Base-by-base conservation (phyloP, 352 stramenopile genomes). In the Globisporangium spinosum region DNA sequence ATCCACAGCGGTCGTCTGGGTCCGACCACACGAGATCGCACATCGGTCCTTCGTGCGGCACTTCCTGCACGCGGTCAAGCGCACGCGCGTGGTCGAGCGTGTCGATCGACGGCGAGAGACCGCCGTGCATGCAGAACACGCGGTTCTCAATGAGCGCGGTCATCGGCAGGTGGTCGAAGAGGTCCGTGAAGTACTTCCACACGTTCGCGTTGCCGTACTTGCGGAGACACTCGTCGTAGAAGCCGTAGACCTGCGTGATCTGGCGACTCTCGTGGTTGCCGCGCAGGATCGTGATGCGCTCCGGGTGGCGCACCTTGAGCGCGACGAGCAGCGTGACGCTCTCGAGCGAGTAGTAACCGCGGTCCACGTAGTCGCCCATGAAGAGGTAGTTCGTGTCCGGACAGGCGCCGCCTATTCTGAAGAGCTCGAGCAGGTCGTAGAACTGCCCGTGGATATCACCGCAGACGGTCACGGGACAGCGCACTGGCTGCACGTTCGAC, bases 371-470 rank as follows among this genome's bases (percentile, higher is more conserved):
- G 76, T 97, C 89, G 38, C 89, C 89, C 86, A 96, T 94, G 79
- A 96, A 96, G 13, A 96, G 77, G 80, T 96, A 96, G 76, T 96
- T 96, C 47, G 89, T 96, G 72, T 96, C 89, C 27, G 89, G 89
- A 67, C 87, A 93, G 22, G 77, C 77, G 25, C 89, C 89, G 73
- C 89, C 88, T 89, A 97, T 95, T 78, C 85, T 83, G 72, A 96
- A 96, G 43, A 96, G 83, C 77, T 96, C 89, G 47, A 94, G 71
- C 63, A 96, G 74, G 73, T 96, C 89, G 75, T 94, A 96, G 63
- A 96, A 96, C 73, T 96, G 89, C 27, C 89, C 89, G 72, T 96
- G 89, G 72, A 96, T 96, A 77, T 96, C 89, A 22, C 89, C 89
- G 59, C 87, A 95, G 29, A 95, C 87, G 13, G 87, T 96, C 67